Conservation (phyloP, 2,329 filamentous ascomycete species). For the Cercospora janseana region DNA sequence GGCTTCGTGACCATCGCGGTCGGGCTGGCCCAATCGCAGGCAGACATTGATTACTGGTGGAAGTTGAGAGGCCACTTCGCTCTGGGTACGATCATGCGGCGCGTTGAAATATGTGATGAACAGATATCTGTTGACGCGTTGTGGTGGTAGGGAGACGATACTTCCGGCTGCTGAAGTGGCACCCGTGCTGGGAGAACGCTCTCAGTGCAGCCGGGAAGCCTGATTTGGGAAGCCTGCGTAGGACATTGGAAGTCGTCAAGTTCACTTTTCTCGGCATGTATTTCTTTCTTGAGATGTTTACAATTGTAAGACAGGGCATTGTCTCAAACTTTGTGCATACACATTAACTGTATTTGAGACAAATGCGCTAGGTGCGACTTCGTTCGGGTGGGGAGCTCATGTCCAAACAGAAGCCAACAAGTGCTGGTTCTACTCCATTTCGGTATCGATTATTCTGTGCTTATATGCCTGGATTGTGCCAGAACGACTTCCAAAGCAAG, state of each 20-base stretch:
- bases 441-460: conserved; percentile 48
- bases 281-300: conserved; percentile 64
- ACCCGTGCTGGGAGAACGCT: conserved; percentile 25
- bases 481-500: neutral
- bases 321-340: neutral
- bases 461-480: conserved; percentile 35
- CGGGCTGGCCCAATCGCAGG: conserved; percentile 38
- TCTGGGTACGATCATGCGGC: conserved; percentile 38
- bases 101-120: conserved; percentile 1
- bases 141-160: conserved; percentile 54
- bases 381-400: conserved; percentile 43
- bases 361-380: conserved; percentile 53
- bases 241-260: conserved; percentile 56
- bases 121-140: conserved; percentile 5
- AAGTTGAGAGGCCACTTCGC: conserved; percentile 44
- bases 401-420: conserved; percentile 62
- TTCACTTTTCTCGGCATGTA: conserved; percentile 65
- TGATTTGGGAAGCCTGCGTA: conserved; percentile 6
- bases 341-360: conserved; percentile 11
- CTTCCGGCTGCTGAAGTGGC: conserved; percentile 65
- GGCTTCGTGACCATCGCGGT: conserved; percentile 36
- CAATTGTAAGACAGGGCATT: conserved; percentile 52
- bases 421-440: conserved; percentile 67
- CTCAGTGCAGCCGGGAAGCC: conserved; percentile 31
- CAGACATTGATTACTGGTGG: conserved; percentile 39